Evolutionary conservation across 2,329 filamentous ascomycete genomes (phyloP).

Genomic region (Hypoxylon sp.): DNA sequence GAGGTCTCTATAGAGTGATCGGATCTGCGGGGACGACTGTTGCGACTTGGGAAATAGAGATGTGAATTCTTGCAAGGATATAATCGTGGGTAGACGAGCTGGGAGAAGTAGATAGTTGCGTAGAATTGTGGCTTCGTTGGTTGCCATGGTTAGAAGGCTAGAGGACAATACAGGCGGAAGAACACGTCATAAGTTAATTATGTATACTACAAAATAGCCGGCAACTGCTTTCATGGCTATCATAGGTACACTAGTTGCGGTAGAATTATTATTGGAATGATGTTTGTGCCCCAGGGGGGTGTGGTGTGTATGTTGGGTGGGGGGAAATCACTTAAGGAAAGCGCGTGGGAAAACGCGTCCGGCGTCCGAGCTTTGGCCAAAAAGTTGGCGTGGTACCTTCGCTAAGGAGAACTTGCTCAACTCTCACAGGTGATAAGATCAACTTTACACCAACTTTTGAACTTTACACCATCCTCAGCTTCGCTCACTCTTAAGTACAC

Average conservation of each 20-base stretch:
- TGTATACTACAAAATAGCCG: not conserved
- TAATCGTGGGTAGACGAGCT: slow-evolving; percentile 79
- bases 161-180: not conserved
- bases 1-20: slow-evolving; percentile 82
- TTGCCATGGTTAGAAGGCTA: slow-evolving; percentile 70
- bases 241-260: not conserved
- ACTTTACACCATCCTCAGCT: not conserved
- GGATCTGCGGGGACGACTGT: slow-evolving; percentile 76
- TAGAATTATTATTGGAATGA: slow-evolving; percentile 15
- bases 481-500: not conserved
- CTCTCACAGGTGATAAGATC: slow-evolving; percentile 11
- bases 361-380: slow-evolving; percentile 35
- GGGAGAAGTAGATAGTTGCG: slow-evolving; percentile 84
- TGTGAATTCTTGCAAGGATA: slow-evolving; percentile 82
- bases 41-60: slow-evolving; percentile 80
- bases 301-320: slow-evolving; percentile 9
- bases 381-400: slow-evolving; percentile 1
- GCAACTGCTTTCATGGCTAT: slow-evolving; percentile 6
- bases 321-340: slow-evolving; percentile 40
- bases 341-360: slow-evolving; percentile 46
- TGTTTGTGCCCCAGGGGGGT: slow-evolving; percentile 20
- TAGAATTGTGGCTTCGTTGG: slow-evolving; percentile 81
- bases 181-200: not conserved
- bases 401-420: slow-evolving; percentile 13
- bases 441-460: slow-evolving; percentile 3